Base-by-base conservation (phyloP, 1,284 basidiomycete genomes). In the Ustilago cynodontis region DNA sequence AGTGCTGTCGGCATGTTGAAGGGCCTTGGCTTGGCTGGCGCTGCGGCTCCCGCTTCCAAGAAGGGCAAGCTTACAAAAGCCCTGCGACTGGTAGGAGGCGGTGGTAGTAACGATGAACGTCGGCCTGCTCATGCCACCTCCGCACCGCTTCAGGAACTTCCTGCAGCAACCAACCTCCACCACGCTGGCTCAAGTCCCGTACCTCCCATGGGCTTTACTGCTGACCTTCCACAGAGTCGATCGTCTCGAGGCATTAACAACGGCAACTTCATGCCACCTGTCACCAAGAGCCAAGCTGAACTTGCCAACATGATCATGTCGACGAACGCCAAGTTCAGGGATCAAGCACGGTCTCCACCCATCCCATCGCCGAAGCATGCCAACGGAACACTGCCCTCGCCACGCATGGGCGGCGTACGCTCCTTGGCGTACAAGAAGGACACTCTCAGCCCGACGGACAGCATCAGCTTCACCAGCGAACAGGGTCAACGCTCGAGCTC, bases 1-100 rank as follows among this genome's bases (percentile, higher is more conserved):
- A 75, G 55, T 49, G 78, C 81, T n/a, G 79, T 73, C 9, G 73
- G 81, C 50, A 69, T 82, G 72, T 49, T 82, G 35, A 82, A 82
- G 49, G 81, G 81, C 37, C 75, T 82, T 8, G 81, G 81, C 18
- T 62, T 82, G 2, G 72, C 78, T 1, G 59, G 63, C 8, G 77
- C 78, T 16, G 78, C 78, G 13, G 65, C 68, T 16, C 77, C 79
- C 20, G 67, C 78, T 4, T 69, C 66, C 29, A 80, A 77, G 62
- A 79, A 81, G 60, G 68, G 63, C 56, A 81, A 81, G 58, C 71
- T 82, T 51, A 79, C 69, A 43, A 82, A 81, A 53, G 81, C 81
- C 0, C 63, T 82, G 57, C 71, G 78, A 11, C 45, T 72, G 2
- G 78, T 76, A 2, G 71, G 71, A 16, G 71, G 37, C 11, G 71